These are phyloP conservation scores for Epichloe coenophiala DNA, from an alignment of 2,329 filamentous ascomycete species.

Conservation along the genomic window DNA sequence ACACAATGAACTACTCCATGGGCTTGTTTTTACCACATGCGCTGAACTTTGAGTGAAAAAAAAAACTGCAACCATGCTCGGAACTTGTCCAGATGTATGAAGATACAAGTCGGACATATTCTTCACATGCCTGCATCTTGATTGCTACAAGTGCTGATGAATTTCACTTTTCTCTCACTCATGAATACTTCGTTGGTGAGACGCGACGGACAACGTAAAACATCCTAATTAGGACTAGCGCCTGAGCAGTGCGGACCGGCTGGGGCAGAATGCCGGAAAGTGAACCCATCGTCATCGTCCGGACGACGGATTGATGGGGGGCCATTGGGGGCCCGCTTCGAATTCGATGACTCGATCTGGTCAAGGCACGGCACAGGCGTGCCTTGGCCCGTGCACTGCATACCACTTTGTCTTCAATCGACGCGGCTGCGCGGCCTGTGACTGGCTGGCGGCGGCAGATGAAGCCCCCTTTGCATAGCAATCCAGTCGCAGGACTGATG, in stretches of 20 bases:
- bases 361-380: neutral
- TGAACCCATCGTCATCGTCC: neutral
- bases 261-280: neutral
- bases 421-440: neutral
- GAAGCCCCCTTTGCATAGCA: neutral
- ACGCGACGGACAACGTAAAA: slow-evolving; percentile 1
- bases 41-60: neutral
- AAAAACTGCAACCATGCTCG: too few relatives aligned
- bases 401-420: neutral
- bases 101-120: neutral
- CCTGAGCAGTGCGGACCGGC: neutral
- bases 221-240: neutral
- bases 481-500: neutral
- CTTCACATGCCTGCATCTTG: neutral
- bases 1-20: neutral
- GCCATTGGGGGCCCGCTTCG: neutral
- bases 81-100: too few relatives aligned
- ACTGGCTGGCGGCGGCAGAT: neutral
- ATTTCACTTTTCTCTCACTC: neutral
- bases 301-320: neutral
- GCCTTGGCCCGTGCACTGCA: neutral
- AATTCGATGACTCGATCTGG: neutral
- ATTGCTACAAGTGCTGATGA: neutral
- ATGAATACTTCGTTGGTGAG: neutral
- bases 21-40: neutral